phyloP scores from a whole-genome alignment of 805 yeast genomes.

The Candida suzukii region DNA sequence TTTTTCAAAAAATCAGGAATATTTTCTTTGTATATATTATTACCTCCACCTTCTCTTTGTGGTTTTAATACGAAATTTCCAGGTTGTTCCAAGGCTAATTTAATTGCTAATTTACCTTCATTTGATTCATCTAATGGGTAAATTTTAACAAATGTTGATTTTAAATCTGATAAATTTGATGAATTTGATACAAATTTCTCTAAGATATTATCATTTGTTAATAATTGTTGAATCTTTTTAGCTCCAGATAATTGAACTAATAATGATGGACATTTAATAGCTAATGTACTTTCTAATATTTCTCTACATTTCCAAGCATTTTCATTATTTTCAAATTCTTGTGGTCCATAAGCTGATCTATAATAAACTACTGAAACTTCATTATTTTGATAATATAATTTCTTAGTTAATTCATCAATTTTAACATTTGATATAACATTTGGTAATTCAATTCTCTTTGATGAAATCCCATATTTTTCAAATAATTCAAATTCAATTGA shows the following conservation, averaged over 20 bases:
- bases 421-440: slow-evolving; percentile 42
- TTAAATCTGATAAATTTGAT: slow-evolving; percentile 17
- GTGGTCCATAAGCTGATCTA: slow-evolving; percentile 84
- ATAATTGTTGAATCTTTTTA: slow-evolving; percentile 86
- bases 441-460: slow-evolving; percentile 61
- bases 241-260: slow-evolving; percentile 89
- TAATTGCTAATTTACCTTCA: slow-evolving; percentile 55
- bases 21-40: slow-evolving; percentile 81
- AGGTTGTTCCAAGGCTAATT: slow-evolving; percentile 62
- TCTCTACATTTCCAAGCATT: slow-evolving; percentile 75
- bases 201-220: slow-evolving; percentile 51
- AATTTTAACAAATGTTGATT: slow-evolving; percentile 74
- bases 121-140: slow-evolving; percentile 75
- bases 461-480: slow-evolving; percentile 45
- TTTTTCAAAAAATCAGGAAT: slow-evolving; percentile 66
- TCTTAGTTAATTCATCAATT: slow-evolving; percentile 34
- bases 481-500: slow-evolving; percentile 67
- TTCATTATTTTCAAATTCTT: slow-evolving; percentile 62
- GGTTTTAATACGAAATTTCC: slow-evolving; percentile 84
- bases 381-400: slow-evolving; percentile 44
- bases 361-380: slow-evolving; percentile 87
- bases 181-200: slow-evolving; percentile 34
- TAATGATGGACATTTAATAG: slow-evolving; percentile 88
- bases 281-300: slow-evolving; percentile 61
- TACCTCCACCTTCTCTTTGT: slow-evolving; percentile 99